Evolutionary conservation across 1,139 yeast genomes (phyloP).

Genomic region (Trichomonascaceae sp.): DNA sequence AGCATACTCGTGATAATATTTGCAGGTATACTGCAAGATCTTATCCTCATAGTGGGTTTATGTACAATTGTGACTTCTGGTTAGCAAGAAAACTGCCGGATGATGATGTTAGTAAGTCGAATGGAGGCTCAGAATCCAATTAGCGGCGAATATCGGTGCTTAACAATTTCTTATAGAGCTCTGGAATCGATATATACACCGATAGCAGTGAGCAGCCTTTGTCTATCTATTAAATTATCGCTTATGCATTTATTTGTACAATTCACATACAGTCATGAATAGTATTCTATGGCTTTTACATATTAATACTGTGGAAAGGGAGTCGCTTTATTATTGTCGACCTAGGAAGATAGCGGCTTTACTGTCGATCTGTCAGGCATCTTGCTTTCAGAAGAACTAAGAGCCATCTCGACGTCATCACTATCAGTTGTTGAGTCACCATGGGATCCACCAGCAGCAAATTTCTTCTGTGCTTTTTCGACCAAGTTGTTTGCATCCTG

Average conservation of each 20-base stretch:
- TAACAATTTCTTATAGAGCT: no score
- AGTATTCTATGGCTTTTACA: neutral
- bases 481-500: neutral
- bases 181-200: neutral
- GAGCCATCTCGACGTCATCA: neutral
- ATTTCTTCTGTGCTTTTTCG: constrained; percentile 1
- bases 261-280: neutral
- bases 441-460: neutral
- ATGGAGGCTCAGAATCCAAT: neutral
- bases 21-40: constrained; percentile 50
- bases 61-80: constrained; percentile 69
- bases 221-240: neutral
- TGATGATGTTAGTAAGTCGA: neutral
- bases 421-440: neutral
- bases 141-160: no score
- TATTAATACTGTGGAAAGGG: neutral
- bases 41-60: constrained; percentile 49
- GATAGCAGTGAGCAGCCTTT: neutral
- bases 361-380: neutral
- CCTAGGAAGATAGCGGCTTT: neutral
- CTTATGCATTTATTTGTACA: neutral
- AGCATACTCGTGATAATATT: constrained; percentile 41
- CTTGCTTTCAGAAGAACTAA: neutral
- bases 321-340: neutral
- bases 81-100: constrained; percentile 37